A percentile compares a stretch with the other conserved stretches of the same genome.
phyloP scores from a whole-genome alignment of 2,329 filamentous ascomycete species.

The Penicillium sp. region DNA sequence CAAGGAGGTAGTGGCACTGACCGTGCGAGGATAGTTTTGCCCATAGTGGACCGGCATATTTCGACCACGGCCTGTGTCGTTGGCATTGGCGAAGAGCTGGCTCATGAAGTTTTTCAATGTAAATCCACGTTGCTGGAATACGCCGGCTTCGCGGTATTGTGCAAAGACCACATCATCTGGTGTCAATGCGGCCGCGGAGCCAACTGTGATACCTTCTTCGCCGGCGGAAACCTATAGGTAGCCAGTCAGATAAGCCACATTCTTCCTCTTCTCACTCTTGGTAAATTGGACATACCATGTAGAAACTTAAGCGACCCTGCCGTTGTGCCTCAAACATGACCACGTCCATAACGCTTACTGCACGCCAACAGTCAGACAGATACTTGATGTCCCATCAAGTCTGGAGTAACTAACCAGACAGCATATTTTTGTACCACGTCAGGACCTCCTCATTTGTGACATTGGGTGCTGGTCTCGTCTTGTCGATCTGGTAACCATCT shows the following conservation, averaged over 20 bases:
- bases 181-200: constrained; percentile 78
- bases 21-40: constrained; percentile 76
- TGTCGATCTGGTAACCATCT: constrained; percentile 78
- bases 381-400: too few species aligned
- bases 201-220: constrained; percentile 91
- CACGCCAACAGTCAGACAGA: constrained; percentile 6
- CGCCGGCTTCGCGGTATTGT: constrained; percentile 90
- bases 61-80: constrained; percentile 75
- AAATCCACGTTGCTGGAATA: constrained; percentile 87
- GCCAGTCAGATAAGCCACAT: background rate
- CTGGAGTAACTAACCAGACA: constrained; percentile 45
- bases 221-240: constrained; percentile 66
- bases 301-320: constrained; percentile 91
- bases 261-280: accelerated
- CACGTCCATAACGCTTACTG: constrained; percentile 82
- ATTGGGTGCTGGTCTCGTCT: constrained; percentile 60
- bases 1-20: constrained; percentile 41
- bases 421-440: constrained; percentile 62
- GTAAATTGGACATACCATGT: constrained; percentile 65
- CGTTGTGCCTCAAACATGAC: constrained; percentile 98
- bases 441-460: constrained; percentile 62
- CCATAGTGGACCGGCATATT: constrained; percentile 99
- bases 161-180: constrained; percentile 87
- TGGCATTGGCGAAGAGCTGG: constrained; percentile 83
- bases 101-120: constrained; percentile 88